These are phyloP conservation scores for Nannizziopsis barbatae DNA, from an alignment of 2,329 filamentous ascomycete genomes.

Conservation along the genomic window DNA sequence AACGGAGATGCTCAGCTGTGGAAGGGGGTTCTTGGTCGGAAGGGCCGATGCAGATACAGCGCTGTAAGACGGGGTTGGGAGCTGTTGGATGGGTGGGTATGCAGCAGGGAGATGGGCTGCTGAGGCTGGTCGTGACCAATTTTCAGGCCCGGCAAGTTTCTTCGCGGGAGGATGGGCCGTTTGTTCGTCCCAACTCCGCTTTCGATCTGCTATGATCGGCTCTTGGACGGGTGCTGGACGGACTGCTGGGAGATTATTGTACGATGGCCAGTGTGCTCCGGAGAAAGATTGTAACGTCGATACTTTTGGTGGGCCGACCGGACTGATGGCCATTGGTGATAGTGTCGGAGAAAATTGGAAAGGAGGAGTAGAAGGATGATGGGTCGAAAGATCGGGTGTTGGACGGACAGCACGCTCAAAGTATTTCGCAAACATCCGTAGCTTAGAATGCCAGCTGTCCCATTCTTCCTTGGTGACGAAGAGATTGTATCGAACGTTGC, in stretches of 20 bases:
- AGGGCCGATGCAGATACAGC: slow-evolving; percentile 11
- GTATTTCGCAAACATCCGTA: slow-evolving; percentile 73
- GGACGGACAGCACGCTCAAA: slow-evolving; percentile 57
- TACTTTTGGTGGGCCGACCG: neutral
- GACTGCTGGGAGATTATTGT: neutral
- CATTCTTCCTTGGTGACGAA: slow-evolving; percentile 78
- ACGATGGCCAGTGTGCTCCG: neutral
- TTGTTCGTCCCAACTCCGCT: slow-evolving; percentile 16
- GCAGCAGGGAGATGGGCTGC: slow-evolving; percentile 17
- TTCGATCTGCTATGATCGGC: slow-evolving; percentile 23
- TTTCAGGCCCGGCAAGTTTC: slow-evolving; percentile 9
- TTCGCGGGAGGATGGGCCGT: slow-evolving; percentile 5
- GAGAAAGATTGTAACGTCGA: slow-evolving; percentile 30
- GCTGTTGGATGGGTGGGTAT: slow-evolving; percentile 18
- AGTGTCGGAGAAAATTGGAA: slow-evolving; percentile 28
- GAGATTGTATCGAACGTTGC: slow-evolving; percentile 93
- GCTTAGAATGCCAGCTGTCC: slow-evolving; percentile 72
- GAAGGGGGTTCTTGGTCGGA: slow-evolving; percentile 29
- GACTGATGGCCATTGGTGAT: slow-evolving; percentile 21
- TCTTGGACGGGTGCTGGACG: slow-evolving; percentile 8
- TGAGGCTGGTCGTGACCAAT: slow-evolving; percentile 14
- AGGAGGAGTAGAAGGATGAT: slow-evolving; percentile 21
- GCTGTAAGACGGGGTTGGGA: slow-evolving; percentile 31
- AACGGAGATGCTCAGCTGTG: slow-evolving; percentile 22
- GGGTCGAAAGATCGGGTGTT: slow-evolving; percentile 30